Base-by-base conservation (phyloP, 768 basidiomycete species). In the Antrodiella citrinella region DNA sequence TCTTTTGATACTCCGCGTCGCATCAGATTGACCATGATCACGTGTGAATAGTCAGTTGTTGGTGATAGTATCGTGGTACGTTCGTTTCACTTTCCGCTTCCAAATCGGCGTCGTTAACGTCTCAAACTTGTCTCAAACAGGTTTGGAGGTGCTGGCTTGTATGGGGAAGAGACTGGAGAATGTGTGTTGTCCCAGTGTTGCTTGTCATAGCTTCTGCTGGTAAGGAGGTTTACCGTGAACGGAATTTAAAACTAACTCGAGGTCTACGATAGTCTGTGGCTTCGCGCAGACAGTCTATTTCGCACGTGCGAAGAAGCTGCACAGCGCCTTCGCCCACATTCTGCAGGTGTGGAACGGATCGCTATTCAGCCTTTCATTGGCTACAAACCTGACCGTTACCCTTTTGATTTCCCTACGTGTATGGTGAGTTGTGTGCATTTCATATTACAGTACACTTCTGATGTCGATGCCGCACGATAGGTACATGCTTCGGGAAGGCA, bases 121-220 rank as follows among this genome's bases (percentile, higher is more conserved):
- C 20, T 12, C 18, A n/a, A 12, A 25, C 26, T 11, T n/a, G 22
- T 10, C 35, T 22, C 19, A 11, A 22, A 4, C 47, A 64, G 62
- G 62, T 66, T 15, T 66, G 64, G 62, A 54, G 67, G 26, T 66
- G 66, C 51, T 68, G 54, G 45, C 62, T 65, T 30, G 67, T 68
- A 9, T 68, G 67, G 67, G 62, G 63, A 4, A 49, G 59, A 43
- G 56, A 58, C 47, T 66, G 64, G 64, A 51, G 53, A 49, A 59
- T 67, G 51, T 64, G 61, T 26, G 48, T 64, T 23, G 30, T 65
- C 10, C 66, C 66, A 2, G 56, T 65, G 25, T 46, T 61, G 15
- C 58, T 68, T 20, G 60, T 67, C 41, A 57, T 59, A 24, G 67
- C 57, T 10, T 66, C 65, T 12, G 62, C 65, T 10, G 54, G 67